phyloP scores from a whole-genome alignment of 2,329 filamentous ascomycete genomes.

The Rutstroemia sp. region DNA sequence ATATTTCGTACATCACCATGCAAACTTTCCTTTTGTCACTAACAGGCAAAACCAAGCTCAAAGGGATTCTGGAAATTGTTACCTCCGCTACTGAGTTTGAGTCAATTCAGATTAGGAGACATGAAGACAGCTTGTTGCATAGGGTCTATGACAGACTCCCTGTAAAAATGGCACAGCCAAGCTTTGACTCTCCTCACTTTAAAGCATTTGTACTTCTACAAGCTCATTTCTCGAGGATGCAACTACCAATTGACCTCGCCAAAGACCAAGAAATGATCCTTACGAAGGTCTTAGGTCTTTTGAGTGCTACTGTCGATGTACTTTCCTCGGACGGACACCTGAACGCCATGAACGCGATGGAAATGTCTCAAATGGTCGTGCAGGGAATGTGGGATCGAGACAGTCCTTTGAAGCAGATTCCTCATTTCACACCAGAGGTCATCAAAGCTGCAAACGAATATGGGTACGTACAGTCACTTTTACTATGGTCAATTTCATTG shows the following conservation, averaged over 20 bases:
- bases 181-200: constrained; percentile 92
- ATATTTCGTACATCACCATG: constrained; percentile 99
- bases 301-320: constrained; percentile 91
- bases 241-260: constrained; percentile 86
- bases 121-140: constrained; percentile 80
- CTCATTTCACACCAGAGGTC: constrained; percentile 79
- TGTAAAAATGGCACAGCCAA: constrained; percentile 85
- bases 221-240: constrained; percentile 96
- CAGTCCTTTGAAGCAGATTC: constrained; percentile 94
- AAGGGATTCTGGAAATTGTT: constrained; percentile 93
- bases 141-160: constrained; percentile 92
- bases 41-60: constrained; percentile 82
- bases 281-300: constrained; percentile 74
- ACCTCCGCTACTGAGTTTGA: constrained; percentile 97
- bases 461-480: constrained; percentile 46
- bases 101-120: constrained; percentile 84
- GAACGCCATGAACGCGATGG: constrained; percentile 98
- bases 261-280: constrained; percentile 92
- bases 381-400: constrained; percentile 99
- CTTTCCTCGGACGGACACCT: constrained; percentile 92
- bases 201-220: constrained; percentile 97
- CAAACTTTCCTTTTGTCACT: constrained; percentile 94
- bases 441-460: constrained; percentile 77
- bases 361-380: constrained; percentile 98
- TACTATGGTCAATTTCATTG: neutral